Conservation (phyloP, 2,329 filamentous ascomycete species). For the Colletotrichum sp. region DNA sequence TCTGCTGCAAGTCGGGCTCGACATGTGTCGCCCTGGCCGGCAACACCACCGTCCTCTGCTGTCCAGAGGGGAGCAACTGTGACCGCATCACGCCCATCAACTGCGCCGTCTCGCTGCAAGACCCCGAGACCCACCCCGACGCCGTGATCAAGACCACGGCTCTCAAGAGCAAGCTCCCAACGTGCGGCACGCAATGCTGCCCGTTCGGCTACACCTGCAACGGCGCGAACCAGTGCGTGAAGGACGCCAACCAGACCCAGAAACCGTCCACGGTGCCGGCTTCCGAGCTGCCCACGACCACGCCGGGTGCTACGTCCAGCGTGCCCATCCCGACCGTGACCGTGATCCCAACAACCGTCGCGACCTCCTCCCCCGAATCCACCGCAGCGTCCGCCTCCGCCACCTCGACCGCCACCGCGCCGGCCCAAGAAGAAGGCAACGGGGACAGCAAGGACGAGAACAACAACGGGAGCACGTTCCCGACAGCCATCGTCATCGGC, state of each 20-base stretch:
- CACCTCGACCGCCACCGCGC: conserved; percentile 21
- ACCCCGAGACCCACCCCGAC: conserved; percentile 58
- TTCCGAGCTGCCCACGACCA: conserved; percentile 23
- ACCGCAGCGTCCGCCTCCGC: conserved; percentile 15
- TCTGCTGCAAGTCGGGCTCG: conserved; percentile 65
- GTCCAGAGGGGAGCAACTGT: conserved; percentile 63
- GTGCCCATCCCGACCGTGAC: conserved; percentile 24
- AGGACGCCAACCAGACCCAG: conserved; percentile 53
- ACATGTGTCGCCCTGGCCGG: conserved; percentile 66
- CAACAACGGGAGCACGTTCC: conserved; percentile 21
- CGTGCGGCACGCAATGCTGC: conserved; percentile 68
- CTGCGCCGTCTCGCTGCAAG: conserved; percentile 67
- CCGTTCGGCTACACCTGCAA: conserved; percentile 74
- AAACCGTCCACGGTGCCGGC: conserved; percentile 25
- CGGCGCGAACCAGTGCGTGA: conserved; percentile 50
- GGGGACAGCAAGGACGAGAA: conserved; percentile 3
- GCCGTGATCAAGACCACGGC: conserved; percentile 71
- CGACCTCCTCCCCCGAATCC: conserved; percentile 20
- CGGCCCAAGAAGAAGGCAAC: conserved; percentile 14
- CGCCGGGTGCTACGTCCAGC: conserved; percentile 20
- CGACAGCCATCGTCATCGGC: conserved; percentile 50
- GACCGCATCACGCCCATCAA: conserved; percentile 64
- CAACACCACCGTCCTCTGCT: conserved; percentile 73
- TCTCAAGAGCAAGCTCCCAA: conserved; percentile 57
- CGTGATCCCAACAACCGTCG: conserved; percentile 22